Percentiles rank a stretch among this genome's conserved stretches.
phyloP scores from a whole-genome alignment of 306 rosid species.

The Argentina anserina region DNA sequence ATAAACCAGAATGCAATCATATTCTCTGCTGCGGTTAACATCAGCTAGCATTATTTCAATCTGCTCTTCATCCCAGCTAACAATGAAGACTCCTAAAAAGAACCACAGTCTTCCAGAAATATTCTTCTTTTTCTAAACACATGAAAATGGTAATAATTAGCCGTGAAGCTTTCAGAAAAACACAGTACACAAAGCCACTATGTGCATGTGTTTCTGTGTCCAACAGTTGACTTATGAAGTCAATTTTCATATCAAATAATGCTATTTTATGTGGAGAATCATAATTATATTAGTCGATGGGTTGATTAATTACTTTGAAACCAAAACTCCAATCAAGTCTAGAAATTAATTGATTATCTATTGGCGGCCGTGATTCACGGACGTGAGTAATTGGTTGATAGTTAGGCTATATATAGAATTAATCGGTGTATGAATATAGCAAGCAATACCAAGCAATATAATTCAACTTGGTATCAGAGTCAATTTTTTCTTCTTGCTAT shows the following conservation, averaged over 20 bases:
- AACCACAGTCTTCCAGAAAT: neutral
- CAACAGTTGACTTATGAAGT: conserved; percentile 27
- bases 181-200: conserved; percentile 12
- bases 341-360: neutral
- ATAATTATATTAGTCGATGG: conserved; percentile 19
- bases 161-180: conserved; percentile 32
- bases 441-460: too few species aligned
- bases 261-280: conserved; percentile 2
- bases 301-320: neutral
- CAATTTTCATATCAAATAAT: conserved; percentile 13
- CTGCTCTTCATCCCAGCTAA: conserved; percentile 14
- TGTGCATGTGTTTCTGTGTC: conserved; percentile 37
- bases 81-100: conserved; percentile 23
- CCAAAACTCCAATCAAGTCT: neutral
- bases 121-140: neutral
- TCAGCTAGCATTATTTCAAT: conserved; percentile 18
- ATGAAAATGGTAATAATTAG: conserved; percentile 25
- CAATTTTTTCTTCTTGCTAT: too few species aligned
- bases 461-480: too few species aligned
- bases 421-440: too few species aligned
- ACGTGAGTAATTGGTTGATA: too few species aligned
- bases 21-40: conserved; percentile 15
- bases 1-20: conserved; percentile 52
- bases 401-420: too few species aligned
- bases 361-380: too few species aligned